Conservation (phyloP, 768 basidiomycete genomes). For the Guyanaporus albipodus region DNA sequence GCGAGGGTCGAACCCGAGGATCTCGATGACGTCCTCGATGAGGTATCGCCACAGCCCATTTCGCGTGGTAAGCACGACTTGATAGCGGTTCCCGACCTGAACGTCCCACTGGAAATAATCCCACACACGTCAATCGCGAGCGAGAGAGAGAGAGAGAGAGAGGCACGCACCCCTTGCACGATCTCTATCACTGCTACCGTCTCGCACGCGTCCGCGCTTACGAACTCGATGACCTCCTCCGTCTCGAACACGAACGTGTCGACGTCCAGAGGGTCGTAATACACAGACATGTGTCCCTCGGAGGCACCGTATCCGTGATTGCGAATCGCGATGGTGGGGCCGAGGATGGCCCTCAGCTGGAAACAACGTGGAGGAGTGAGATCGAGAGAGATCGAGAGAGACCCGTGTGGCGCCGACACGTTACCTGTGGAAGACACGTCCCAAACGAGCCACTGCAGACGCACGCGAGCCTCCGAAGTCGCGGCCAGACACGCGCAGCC, state of each 20-base stretch:
- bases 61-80: constrained; percentile 11
- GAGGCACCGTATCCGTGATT: constrained; percentile 12
- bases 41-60: constrained; percentile 17
- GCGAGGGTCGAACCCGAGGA: constrained; percentile 12
- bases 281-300: constrained; percentile 2
- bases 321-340: constrained; percentile 7
- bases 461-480: constrained; percentile 1
- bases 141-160: neutral
- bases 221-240: constrained; percentile 9
- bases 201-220: neutral
- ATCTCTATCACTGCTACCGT: neutral
- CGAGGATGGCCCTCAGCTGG: constrained; percentile 9
- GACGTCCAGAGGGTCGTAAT: constrained; percentile 1
- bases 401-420: no score
- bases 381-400: no score
- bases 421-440: constrained; percentile 7
- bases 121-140: neutral
- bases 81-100: constrained; percentile 8
- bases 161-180: constrained; percentile 4
- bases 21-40: constrained; percentile 13
- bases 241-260: constrained; percentile 9
- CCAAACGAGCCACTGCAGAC: constrained; percentile 16
- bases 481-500: constrained; percentile 15
- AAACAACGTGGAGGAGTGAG: no score
- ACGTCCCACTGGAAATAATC: constrained; percentile 6